A percentile compares a stretch with the other conserved stretches of the same genome.
phyloP scores from a whole-genome alignment of 768 basidiomycete genomes.

The Dioszegia crocea region DNA sequence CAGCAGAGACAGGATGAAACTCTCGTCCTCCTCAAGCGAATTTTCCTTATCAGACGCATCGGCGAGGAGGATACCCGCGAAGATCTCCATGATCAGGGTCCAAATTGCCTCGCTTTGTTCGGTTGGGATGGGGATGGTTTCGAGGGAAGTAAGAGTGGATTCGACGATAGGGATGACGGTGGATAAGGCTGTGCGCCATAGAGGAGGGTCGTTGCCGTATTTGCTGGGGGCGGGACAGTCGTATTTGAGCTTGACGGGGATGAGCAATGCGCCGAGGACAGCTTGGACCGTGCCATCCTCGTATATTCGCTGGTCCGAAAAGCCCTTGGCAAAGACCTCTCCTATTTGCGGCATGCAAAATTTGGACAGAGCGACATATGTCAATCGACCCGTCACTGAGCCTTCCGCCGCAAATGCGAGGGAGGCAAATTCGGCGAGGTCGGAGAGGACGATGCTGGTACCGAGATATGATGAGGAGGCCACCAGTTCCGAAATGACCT shows the following conservation, averaged over 20 bases:
- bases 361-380: constrained; percentile 86
- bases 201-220: constrained; percentile 75
- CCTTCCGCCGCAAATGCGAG: constrained; percentile 75
- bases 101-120: constrained; percentile 76
- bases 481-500: constrained; percentile 68
- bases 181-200: constrained; percentile 72
- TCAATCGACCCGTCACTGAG: constrained; percentile 55
- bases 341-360: constrained; percentile 78
- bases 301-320: constrained; percentile 62
- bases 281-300: constrained; percentile 77
- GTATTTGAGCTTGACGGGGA: constrained; percentile 90
- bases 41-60: constrained; percentile 19
- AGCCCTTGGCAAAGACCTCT: constrained; percentile 69
- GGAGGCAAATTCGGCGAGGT: constrained; percentile 77
- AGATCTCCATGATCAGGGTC: constrained; percentile 56
- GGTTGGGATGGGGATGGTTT: constrained; percentile 52
- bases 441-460: constrained; percentile 68
- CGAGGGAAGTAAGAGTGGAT: constrained; percentile 48
- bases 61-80: constrained; percentile 32
- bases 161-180: constrained; percentile 55
- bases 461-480: constrained; percentile 63
- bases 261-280: constrained; percentile 68
- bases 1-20: constrained; percentile 34
- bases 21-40: constrained; percentile 29
- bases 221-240: constrained; percentile 86